phyloP scores from a whole-genome alignment of 805 yeast genomes.

The Saccharomycodes ludwigii region DNA sequence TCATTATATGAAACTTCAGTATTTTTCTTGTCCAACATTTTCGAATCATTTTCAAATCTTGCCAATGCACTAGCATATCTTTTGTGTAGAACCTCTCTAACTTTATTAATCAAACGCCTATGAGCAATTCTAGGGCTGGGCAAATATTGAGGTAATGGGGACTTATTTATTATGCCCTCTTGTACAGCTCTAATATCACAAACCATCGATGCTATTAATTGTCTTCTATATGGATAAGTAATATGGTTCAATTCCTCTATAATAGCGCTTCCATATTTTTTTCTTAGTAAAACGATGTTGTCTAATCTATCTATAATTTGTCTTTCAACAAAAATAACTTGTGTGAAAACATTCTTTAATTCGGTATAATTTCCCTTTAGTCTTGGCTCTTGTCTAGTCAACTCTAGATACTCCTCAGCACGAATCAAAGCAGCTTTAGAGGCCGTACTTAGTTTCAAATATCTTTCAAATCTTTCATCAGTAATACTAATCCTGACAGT shows the following conservation, averaged over 20 bases:
- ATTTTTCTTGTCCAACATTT: too few relatives aligned
- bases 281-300: conserved; percentile 30
- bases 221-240: conserved; percentile 33
- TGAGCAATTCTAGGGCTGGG: conserved; percentile 40
- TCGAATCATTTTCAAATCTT: too few relatives aligned
- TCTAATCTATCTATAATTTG: conserved; percentile 37
- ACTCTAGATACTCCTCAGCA: conserved; percentile 29
- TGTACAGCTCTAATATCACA: conserved; percentile 30
- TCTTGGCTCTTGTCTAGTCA: conserved; percentile 35
- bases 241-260: conserved; percentile 30
- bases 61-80: conserved; percentile 14
- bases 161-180: conserved; percentile 30
- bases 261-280: conserved; percentile 33
- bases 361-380: conserved; percentile 33
- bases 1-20: too few relatives aligned
- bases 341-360: conserved; percentile 28
- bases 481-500: conserved; percentile 16
- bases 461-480: conserved; percentile 21
- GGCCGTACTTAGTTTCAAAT: conserved; percentile 22
- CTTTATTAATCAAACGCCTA: conserved; percentile 30
- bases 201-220: conserved; percentile 29
- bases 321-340: conserved; percentile 32
- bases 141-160: conserved; percentile 37
- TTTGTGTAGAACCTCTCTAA: conserved; percentile 25
- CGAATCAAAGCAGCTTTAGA: conserved; percentile 28